phyloP scores from a whole-genome alignment of 179 eudicot species.

The Vitellaria paradoxa region DNA sequence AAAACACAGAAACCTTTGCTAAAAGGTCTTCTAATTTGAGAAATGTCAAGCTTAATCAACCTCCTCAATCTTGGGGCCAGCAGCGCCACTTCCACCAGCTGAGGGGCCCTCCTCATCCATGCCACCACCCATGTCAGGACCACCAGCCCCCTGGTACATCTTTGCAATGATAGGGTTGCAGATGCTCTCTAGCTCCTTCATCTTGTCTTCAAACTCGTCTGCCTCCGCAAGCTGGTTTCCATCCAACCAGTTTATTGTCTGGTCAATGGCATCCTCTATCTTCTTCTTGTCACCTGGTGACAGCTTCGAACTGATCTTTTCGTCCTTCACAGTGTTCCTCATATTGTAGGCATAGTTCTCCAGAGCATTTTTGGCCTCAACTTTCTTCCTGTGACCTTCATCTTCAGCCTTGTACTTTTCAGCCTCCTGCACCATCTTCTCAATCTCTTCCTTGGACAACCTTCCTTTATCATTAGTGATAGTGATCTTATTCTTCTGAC shows the following conservation, averaged over 20 bases:
- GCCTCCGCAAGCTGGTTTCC: constrained; percentile 17
- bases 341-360: constrained; percentile 30
- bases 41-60: constrained; percentile 14
- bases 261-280: constrained; percentile 23
- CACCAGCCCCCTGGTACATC: constrained; percentile 37
- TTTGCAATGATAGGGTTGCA: constrained; percentile 32
- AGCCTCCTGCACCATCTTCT: constrained; percentile 37
- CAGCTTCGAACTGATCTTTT: constrained; percentile 19
- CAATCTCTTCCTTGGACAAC: constrained; percentile 17
- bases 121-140: constrained; percentile 18
- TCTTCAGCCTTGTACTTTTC: constrained; percentile 35
- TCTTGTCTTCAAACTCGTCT: constrained; percentile 26
- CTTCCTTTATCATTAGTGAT: constrained; percentile 9
- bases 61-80: constrained; percentile 28
- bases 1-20: no score
- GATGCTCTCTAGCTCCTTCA: constrained; percentile 26
- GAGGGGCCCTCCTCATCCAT: constrained; percentile 22
- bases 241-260: constrained; percentile 27
- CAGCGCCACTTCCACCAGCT: constrained; percentile 19
- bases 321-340: constrained; percentile 21
- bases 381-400: constrained; percentile 30
- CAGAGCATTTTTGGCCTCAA: constrained; percentile 30
- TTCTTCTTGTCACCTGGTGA: constrained; percentile 18
- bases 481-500: constrained; percentile 23
- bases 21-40: no score